Evolutionary conservation across 2,329 filamentous ascomycete genomes (phyloP).

Genomic region (Aspergillus brunneoviolaceus): DNA sequence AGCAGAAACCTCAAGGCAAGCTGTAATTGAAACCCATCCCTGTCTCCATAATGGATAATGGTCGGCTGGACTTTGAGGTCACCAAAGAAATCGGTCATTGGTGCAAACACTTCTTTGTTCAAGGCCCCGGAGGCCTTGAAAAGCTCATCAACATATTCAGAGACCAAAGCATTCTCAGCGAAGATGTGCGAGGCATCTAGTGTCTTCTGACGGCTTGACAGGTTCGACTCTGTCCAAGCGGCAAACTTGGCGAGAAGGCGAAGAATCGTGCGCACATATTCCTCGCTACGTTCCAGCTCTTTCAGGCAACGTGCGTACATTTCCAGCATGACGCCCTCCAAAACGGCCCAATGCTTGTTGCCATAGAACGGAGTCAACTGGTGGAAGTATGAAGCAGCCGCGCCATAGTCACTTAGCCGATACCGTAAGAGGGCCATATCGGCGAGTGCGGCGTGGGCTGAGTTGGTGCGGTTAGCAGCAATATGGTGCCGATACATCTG

Average conservation of each 20-base stretch:
- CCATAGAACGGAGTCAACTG: slow-evolving; percentile 77
- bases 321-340: slow-evolving; percentile 80
- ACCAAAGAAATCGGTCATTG: slow-evolving; percentile 72
- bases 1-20: slow-evolving; percentile 71
- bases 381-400: slow-evolving; percentile 75
- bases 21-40: slow-evolving; percentile 72
- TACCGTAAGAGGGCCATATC: slow-evolving; percentile 86
- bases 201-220: slow-evolving; percentile 32
- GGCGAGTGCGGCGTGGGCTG: slow-evolving; percentile 73
- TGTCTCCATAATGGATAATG: slow-evolving; percentile 66
- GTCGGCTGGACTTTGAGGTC: slow-evolving; percentile 66
- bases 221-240: slow-evolving; percentile 31
- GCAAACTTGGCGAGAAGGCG: slow-evolving; percentile 56
- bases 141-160: slow-evolving; percentile 42
- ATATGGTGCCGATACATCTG: slow-evolving; percentile 80
- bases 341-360: slow-evolving; percentile 70
- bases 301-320: slow-evolving; percentile 84
- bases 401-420: slow-evolving; percentile 68
- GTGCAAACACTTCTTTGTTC: slow-evolving; percentile 63
- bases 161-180: slow-evolving; percentile 30
- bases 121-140: slow-evolving; percentile 51
- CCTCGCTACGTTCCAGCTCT: slow-evolving; percentile 70
- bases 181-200: slow-evolving; percentile 33
- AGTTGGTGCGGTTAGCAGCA: slow-evolving; percentile 74
- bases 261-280: slow-evolving; percentile 74